Evolutionary conservation across 306 rosid genomes (phyloP), one percentile per base, ranked within the genome.

Genomic region (Cucurbita moschata): DNA sequence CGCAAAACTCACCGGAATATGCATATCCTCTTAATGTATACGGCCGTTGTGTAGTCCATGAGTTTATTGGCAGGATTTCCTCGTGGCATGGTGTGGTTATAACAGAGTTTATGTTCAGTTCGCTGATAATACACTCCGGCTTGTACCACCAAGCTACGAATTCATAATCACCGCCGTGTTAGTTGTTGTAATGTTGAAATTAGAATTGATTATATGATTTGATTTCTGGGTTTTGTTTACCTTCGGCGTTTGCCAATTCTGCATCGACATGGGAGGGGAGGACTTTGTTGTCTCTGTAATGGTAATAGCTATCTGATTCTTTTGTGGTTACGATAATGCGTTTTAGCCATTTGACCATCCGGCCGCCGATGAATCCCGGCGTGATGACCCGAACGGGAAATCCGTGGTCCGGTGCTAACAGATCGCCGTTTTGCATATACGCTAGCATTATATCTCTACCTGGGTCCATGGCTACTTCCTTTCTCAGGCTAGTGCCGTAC

Each of bases 141-240:
- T 86, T 92, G 77, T 89, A 92, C 97, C 97, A 92, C 97, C 97
- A 92, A 5, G 86, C 97, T 90, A 81, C 86, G 77, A 10, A 38
- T n/a, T 38, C 5, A 1, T 2, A 57, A 26, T 11, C 10, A 11
- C 10, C 43, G 13, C 1, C 16, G 37, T 35, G 1, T 58, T 13
- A 26, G 53, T 4, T 49, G n/a, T 14, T 50, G 15, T 50, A 4
- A n/a, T 2, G 6, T 14, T 14, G 4, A 14, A 15, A 14, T 13
- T 5, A 55, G 4, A 55, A 55, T 19, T 4, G 47, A 1, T 7
- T 44, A 0, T 81, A 1, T 0, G 14, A 50, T 50, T 14, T 13
- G 8, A 50, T 50, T 50, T 50, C 2, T 50, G 18, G 54, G 56
- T 16, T 52, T 16, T 16, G 7, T 5, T 16, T 52, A 90, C 96